phyloP scores from a whole-genome alignment of 257 asterid genomes.

The Osmanthus fragrans region DNA sequence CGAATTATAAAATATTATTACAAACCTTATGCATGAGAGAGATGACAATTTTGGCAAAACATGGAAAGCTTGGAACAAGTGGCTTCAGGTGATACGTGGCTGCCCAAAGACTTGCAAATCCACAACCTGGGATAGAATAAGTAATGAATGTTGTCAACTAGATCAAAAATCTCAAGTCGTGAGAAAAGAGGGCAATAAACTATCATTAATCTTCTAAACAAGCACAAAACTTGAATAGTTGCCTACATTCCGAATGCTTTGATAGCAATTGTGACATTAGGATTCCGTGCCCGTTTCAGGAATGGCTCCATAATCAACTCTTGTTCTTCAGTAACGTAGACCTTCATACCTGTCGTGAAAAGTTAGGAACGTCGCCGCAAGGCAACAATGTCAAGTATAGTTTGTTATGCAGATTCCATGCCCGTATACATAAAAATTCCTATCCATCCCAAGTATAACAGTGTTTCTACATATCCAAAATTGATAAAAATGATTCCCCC shows the following conservation, averaged over 20 bases:
- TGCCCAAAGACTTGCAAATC: slow-evolving; percentile 92
- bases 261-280: slow-evolving; percentile 69
- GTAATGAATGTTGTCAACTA: slow-evolving; percentile 6
- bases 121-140: slow-evolving; percentile 58
- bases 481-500: neutral
- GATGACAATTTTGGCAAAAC: slow-evolving; percentile 71
- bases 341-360: slow-evolving; percentile 57
- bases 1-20: slow-evolving; percentile 7
- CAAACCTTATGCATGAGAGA: slow-evolving; percentile 95
- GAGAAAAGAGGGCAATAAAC: slow-evolving; percentile 12
- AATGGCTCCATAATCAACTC: slow-evolving; percentile 98
- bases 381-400: neutral
- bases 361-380: neutral
- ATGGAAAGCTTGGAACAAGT: slow-evolving; percentile 98
- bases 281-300: slow-evolving; percentile 98
- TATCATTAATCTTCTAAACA: slow-evolving; percentile 13
- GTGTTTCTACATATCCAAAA: neutral
- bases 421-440: neutral
- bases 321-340: slow-evolving; percentile 62
- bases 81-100: slow-evolving; percentile 97
- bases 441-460: neutral
- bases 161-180: slow-evolving; percentile 4
- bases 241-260: slow-evolving; percentile 86
- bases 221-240: slow-evolving; percentile 74
- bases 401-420: neutral